Base-by-base conservation (phyloP, 129 eudicot genomes). In the Helichrysum umbraculigerum region DNA sequence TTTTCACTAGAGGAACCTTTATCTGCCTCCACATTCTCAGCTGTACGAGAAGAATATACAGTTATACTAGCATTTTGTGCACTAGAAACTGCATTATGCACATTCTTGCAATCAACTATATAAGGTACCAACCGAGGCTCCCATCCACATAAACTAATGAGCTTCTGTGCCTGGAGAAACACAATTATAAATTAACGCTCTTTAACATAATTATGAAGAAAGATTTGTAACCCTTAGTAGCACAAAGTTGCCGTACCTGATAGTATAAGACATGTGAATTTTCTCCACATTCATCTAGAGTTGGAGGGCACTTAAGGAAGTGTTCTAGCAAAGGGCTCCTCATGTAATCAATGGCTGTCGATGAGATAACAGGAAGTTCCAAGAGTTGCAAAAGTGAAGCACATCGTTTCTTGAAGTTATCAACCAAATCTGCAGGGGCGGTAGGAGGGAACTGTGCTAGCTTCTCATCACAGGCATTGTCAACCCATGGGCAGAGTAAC, bases 121-220 rank as follows among this genome's bases (percentile, higher is more conserved):
- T 95, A 95, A 62, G 97, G 97, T 65, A 95, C 77, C 56, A 66
- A 74, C 59, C 84, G 90, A 82, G 92, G 92, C 79, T 91, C 97
- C 99, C 99, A 95, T 37, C 99, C 99, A 88, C 96, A 87, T 68
- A 95, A 82, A 82, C 99, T 91, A 58, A 86, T 81, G 34, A 95
- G 76, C 86, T 84, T 95, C 73, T 86, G 96, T 20, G 95, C 97
- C 99, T 95, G 86, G 58, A 51, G 85, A 81, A 79, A 54, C 34
- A 14, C 7, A 14, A 33, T 54, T 44, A 58, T n/a, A 82, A n/a
- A 73, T 71, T 57, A 71, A 32, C 59, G 67, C 14, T 20, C 68
- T 30, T 61, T 44, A 7, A 61, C 66, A 34, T 15, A 35, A 39
- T 29, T 63, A 22, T 47, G 19, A 70, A 25, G 51, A 35, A 79